phyloP scores from a whole-genome alignment of 2,329 filamentous ascomycete species.

The Hypoxylon sp. region DNA sequence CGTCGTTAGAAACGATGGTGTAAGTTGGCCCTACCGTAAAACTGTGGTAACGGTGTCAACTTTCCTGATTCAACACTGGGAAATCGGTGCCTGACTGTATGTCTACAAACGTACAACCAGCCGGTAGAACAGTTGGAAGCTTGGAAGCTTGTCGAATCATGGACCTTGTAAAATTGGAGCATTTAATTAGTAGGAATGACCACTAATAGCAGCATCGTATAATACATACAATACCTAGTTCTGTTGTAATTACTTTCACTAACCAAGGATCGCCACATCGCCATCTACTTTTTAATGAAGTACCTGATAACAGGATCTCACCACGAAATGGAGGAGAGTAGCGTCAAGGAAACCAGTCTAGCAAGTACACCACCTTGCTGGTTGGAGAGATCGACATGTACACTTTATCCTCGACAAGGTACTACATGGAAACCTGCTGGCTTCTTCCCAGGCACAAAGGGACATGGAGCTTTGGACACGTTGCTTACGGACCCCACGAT shows the following conservation, averaged over 20 bases:
- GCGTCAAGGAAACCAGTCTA: conserved; percentile 27
- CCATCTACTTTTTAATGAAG: conserved; percentile 39
- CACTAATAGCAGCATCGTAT: conserved; percentile 42
- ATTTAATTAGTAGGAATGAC: conserved; percentile 37
- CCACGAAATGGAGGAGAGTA: conserved; percentile 10
- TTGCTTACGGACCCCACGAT: conserved; percentile 39
- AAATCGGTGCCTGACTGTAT: neutral
- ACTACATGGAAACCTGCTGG: conserved; percentile 25
- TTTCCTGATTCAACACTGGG: conserved; percentile 6
- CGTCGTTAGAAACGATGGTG: conserved; percentile 21
- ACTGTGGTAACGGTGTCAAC: conserved; percentile 26
- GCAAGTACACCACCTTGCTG: conserved; percentile 36
- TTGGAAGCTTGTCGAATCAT: conserved; percentile 41
- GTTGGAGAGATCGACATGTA: conserved; percentile 37
- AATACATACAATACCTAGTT: conserved; percentile 39
- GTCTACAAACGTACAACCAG: conserved; percentile 6
- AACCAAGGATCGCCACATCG: conserved; percentile 42
- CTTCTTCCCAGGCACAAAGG: conserved; percentile 33
- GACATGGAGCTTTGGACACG: conserved; percentile 40
- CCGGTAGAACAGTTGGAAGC: too few relatives aligned
- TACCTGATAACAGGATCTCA: conserved; percentile 38
- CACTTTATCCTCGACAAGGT: conserved; percentile 38
- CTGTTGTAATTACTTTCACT: conserved; percentile 31
- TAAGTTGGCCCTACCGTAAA: conserved; percentile 31
- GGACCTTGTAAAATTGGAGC: too few relatives aligned